These are phyloP conservation scores for Corchorus capsularis DNA, from an alignment of 345 rosid species.

Conservation along the genomic window DNA sequence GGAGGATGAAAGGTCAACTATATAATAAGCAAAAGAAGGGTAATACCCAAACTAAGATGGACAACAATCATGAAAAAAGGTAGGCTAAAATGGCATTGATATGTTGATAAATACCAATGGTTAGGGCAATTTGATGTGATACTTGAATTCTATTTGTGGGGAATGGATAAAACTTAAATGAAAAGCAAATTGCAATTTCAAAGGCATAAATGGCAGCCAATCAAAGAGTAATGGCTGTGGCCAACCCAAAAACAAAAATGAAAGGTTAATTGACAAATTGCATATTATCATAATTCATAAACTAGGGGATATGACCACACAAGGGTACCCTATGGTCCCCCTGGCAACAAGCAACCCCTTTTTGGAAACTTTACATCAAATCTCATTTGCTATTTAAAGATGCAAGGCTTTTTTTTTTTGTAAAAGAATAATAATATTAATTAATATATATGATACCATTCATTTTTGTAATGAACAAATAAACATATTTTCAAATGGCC, in stretches of 20 bases:
- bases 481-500: neutral
- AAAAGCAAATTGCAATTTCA: neutral
- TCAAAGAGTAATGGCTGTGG: neutral
- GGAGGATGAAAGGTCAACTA: neutral
- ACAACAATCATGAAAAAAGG: neutral
- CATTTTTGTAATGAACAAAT: neutral
- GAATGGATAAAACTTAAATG: neutral
- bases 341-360: neutral
- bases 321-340: neutral
- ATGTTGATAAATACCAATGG: neutral
- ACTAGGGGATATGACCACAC: neutral
- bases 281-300: neutral
- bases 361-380: neutral
- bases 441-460: neutral
- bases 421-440: neutral
- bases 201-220: neutral
- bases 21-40: neutral
- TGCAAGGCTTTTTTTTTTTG: neutral
- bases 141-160: neutral
- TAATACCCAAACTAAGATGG: neutral
- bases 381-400: neutral
- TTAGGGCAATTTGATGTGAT: neutral
- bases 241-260: neutral
- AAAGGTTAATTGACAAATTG: neutral
- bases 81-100: neutral